A percentile compares a stretch with the other conserved stretches of the same genome.
Evolutionary conservation across 441 rosid genomes (phyloP).

Genomic region (Gossypium schwendimanii): DNA sequence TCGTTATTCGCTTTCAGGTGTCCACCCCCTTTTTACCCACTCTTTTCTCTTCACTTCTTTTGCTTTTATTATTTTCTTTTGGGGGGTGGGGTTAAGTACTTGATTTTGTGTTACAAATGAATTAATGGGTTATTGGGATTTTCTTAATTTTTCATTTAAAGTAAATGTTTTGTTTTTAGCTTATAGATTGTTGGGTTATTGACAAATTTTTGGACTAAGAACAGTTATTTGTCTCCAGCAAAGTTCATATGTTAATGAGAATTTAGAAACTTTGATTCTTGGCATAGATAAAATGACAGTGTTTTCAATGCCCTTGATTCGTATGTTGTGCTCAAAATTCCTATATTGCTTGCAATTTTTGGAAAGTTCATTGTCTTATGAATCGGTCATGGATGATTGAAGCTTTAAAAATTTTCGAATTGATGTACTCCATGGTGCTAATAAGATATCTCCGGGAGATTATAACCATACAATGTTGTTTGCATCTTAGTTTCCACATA

Average conservation of each 20-base stretch:
- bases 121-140: background rate
- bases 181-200: background rate
- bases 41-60: background rate
- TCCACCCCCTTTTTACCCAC: background rate
- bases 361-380: background rate
- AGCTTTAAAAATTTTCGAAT: background rate
- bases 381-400: background rate
- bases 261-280: too few species aligned
- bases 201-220: background rate
- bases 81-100: background rate
- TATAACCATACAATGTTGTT: background rate
- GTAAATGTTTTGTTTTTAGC: background rate
- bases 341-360: background rate
- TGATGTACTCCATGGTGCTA: background rate
- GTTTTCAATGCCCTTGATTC: background rate
- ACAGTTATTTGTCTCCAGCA: background rate
- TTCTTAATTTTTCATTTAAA: background rate
- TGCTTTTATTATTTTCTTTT: background rate
- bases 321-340: background rate
- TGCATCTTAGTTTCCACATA: background rate
- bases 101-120: background rate
- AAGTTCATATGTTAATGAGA: background rate
- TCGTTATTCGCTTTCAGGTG: slow-evolving; percentile 85
- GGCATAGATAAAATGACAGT: background rate
- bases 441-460: background rate